These are phyloP conservation scores for Neofusicoccum kwambonambiense DNA, from an alignment of 2,329 filamentous ascomycete species.

Conservation along the genomic window DNA sequence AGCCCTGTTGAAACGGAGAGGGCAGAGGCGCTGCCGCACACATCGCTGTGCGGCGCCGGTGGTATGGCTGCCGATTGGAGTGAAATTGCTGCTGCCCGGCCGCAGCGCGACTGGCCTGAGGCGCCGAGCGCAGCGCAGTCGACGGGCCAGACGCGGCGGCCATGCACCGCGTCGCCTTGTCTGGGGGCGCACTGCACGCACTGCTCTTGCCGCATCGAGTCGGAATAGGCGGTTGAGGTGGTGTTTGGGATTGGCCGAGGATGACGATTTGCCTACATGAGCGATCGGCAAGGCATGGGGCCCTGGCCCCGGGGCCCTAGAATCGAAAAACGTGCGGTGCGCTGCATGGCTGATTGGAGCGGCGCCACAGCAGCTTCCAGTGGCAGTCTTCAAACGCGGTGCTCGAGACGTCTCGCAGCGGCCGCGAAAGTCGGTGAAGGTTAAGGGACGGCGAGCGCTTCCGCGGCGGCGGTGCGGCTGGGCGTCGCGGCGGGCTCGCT, in stretches of 20 bases:
- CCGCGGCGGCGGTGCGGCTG: not conserved
- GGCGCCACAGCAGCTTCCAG: not conserved
- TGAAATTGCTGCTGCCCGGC: not conserved
- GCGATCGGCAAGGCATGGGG: conserved; percentile 2
- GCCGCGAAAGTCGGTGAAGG: not conserved
- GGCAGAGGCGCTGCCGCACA: not conserved
- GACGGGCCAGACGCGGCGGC: not conserved
- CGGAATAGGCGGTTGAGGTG: not conserved
- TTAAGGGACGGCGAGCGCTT: not conserved
- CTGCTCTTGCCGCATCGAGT: not conserved
- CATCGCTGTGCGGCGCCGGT: not conserved
- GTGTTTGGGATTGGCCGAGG: not conserved
- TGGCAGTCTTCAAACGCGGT: not conserved
- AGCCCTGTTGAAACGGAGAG: conserved; percentile 6
- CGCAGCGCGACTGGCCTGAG: too few relatives aligned
- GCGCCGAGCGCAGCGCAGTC: not conserved
- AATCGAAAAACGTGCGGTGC: not conserved
- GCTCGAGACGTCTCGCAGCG: not conserved
- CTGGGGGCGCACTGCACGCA: not conserved
- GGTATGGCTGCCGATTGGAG: not conserved
- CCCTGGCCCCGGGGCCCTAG: not conserved
- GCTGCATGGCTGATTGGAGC: not conserved
- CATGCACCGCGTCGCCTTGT: not conserved
- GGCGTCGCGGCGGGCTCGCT: not conserved
- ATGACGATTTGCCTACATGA: conserved; percentile 1